Base-by-base conservation (phyloP, 2,329 filamentous ascomycete genomes). In the Cucurbitaria berberidis region DNA sequence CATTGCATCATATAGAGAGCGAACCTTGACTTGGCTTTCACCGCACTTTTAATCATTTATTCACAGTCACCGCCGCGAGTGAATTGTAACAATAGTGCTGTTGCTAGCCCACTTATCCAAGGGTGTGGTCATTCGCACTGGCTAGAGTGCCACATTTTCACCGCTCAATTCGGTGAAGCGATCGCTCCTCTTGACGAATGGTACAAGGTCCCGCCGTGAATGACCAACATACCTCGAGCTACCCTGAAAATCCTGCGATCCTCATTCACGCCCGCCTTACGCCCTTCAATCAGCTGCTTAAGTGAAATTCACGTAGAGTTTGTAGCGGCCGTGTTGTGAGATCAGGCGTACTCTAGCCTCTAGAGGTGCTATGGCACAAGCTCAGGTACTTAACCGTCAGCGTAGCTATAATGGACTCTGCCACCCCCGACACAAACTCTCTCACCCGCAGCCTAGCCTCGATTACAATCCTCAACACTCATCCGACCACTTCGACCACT, bases 121-220 rank as follows among this genome's bases (percentile, higher is more conserved):
- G 39, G 40, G 5, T 16, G 30, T 32, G 35, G 15, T 44, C 18
- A 18, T 21, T 18, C 34, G 29, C 32, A 59, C 47, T 53, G 45
- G 52, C 15, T 43, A 24, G 32, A 21, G 18, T 40, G 45, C 51
- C 58, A 49, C 43, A 42, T 44, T 42, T 46, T 60, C 53, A 66
- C 64, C 63, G 63, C 62, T 58, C 21, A 22, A 49, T 50, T 46
- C 21, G 56, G 68, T 66, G 60, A 64, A 60, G 67, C 55, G 54
- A 61, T 64, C 51, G 48, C 42, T 51, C 53, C 54, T 56, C 56
- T 54, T 38, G 53, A 52, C 64, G 58, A 66, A 62, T 64, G 51
- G 59, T 27, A 51, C 46, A 48, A 51, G 47, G 38, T 38, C 45
- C 48, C 41, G 45, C 46, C 41, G 58, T 66, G 61, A 63, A 61